These are phyloP conservation scores for Ogataea wickerhamii DNA, from an alignment of 805 yeast genomes.

Conservation along the genomic window DNA sequence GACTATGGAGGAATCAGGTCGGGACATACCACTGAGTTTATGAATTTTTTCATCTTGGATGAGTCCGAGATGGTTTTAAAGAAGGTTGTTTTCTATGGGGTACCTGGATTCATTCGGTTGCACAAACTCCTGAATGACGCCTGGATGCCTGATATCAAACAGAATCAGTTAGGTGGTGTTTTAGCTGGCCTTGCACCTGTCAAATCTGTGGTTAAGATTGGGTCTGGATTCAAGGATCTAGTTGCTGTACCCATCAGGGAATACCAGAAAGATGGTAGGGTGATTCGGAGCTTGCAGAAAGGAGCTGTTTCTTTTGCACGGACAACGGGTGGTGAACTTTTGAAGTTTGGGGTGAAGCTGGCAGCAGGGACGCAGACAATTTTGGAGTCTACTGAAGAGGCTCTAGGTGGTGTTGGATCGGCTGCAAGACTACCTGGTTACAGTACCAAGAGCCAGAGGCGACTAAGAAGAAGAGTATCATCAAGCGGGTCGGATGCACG, in stretches of 20 bases:
- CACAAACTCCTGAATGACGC: slow-evolving; percentile 53
- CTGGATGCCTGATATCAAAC: slow-evolving; percentile 86
- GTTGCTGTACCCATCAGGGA: slow-evolving; percentile 72
- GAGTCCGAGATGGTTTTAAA: slow-evolving; percentile 72
- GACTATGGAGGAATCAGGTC: slow-evolving; percentile 82
- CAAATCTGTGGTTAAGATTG: slow-evolving; percentile 69
- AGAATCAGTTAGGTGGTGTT: slow-evolving; percentile 77
- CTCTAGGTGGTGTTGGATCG: slow-evolving; percentile 71
- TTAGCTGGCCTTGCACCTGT: slow-evolving; percentile 83
- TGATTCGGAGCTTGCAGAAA: slow-evolving; percentile 66
- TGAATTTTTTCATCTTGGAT: slow-evolving; percentile 85
- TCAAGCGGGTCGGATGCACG: slow-evolving; percentile 14
- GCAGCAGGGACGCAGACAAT: slow-evolving; percentile 86
- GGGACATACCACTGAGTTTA: slow-evolving; percentile 81
- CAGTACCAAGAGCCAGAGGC: slow-evolving; percentile 5
- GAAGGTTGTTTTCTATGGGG: slow-evolving; percentile 64
- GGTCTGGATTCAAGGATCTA: slow-evolving; percentile 72
- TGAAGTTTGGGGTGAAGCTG: slow-evolving; percentile 77
- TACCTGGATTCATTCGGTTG: slow-evolving; percentile 67
- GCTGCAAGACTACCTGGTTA: slow-evolving; percentile 32
- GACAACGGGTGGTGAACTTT: slow-evolving; percentile 74
- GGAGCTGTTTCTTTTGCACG: slow-evolving; percentile 73
- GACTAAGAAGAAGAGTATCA: slow-evolving; percentile 7
- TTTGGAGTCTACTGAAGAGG: slow-evolving; percentile 75
- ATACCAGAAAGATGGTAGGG: slow-evolving; percentile 67